A percentile compares a stretch with the other conserved stretches of the same genome.
Conservation (phyloP, 148 eudicot genomes). For the Selenicereus undatus region DNA sequence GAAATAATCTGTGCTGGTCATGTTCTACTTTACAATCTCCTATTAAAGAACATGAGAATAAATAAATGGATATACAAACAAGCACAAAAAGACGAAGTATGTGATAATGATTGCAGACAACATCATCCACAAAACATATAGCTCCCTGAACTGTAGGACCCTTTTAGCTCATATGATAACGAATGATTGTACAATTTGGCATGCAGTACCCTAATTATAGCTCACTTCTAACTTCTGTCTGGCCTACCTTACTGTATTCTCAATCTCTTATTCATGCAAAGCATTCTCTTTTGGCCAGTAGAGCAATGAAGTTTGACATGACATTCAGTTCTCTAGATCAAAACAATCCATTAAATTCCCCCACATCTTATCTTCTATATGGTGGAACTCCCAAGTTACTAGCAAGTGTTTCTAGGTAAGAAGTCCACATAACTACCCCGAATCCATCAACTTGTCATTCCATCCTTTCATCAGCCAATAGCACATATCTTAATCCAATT, state of each 20-base stretch:
- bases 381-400: no score
- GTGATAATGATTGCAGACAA: not conserved
- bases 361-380: no score
- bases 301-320: not conserved
- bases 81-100: not conserved
- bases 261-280: not conserved
- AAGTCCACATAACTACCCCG: no score
- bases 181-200: no score
- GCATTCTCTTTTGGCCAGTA: no score
- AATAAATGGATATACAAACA: not conserved
- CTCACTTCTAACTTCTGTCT: not conserved
- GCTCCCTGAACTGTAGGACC: not conserved
- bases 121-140: not conserved
- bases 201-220: not conserved
- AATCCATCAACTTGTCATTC: no score
- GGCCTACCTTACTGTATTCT: not conserved
- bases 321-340: not conserved
- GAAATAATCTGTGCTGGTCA: not conserved
- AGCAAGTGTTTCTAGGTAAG: no score
- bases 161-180: not conserved
- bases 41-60: not conserved
- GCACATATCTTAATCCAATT: no score
- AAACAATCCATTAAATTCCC: no score
- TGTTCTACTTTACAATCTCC: not conserved
- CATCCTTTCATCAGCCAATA: no score